A percentile compares a stretch with the other conserved stretches of the same genome.
Conservation (phyloP, 1,284 basidiomycete genomes). For the Puccinia polysora region DNA sequence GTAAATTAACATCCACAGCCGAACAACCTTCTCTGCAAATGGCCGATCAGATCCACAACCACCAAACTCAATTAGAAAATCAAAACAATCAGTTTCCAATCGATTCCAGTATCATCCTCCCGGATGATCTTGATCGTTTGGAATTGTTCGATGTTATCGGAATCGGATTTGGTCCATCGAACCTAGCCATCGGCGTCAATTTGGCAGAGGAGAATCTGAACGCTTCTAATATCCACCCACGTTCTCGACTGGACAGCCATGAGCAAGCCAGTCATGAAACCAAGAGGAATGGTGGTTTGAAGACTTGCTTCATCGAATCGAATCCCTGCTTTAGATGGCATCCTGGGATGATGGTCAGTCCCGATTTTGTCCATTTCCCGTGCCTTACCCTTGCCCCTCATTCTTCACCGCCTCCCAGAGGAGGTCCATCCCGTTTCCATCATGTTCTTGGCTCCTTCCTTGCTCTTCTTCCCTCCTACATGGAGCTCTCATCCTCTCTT, state of each 20-base stretch:
- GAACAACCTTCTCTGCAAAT: no score
- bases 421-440: no score
- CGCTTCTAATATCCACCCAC: neutral
- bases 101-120: no score
- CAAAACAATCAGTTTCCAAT: no score
- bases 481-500: no score
- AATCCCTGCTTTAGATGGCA: constrained; percentile 56
- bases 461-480: neutral
- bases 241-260: no score
- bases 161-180: constrained; percentile 63
- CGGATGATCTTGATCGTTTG: no score
- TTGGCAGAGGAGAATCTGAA: constrained; percentile 8
- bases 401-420: neutral
- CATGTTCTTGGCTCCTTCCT: no score
- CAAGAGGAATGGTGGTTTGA: constrained; percentile 44
- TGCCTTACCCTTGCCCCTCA: neutral
- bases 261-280: neutral
- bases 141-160: constrained; percentile 58
- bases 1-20: no score
- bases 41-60: no score
- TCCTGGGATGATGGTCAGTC: constrained; percentile 57
- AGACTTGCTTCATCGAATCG: constrained; percentile 59
- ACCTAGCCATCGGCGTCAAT: constrained; percentile 57
- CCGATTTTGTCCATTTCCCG: neutral
- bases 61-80: no score